These are phyloP conservation scores for Neopestalotiopsis clavispora DNA, from an alignment of 2,329 filamentous ascomycete genomes.

Conservation along the genomic window DNA sequence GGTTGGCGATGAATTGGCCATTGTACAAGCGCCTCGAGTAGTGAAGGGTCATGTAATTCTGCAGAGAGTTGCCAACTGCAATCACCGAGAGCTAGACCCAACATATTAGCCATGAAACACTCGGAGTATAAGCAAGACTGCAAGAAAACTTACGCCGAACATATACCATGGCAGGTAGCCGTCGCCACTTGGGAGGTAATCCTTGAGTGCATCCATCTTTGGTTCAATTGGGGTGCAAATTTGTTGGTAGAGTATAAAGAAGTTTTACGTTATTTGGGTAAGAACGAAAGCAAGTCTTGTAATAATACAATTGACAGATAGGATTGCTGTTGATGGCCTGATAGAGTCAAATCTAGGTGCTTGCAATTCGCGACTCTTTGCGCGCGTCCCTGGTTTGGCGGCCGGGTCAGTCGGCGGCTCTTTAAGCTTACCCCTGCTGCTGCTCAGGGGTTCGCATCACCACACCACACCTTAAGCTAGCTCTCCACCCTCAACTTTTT, in stretches of 20 bases:
- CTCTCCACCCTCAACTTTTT: conserved; percentile 3
- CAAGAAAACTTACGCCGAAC: conserved; percentile 50
- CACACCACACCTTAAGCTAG: background rate
- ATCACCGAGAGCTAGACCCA: conserved; percentile 74
- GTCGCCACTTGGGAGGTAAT: conserved; percentile 51
- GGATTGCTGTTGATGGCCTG: background rate
- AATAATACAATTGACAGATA: background rate
- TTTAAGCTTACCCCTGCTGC: background rate
- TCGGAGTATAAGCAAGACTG: background rate
- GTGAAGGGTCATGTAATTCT: conserved; percentile 79
- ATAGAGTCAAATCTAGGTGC: background rate
- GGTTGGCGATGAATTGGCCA: conserved; percentile 61
- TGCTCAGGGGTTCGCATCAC: background rate
- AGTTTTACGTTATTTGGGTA: background rate
- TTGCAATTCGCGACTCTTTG: background rate
- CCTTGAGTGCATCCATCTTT: conserved; percentile 50
- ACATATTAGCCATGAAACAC: background rate
- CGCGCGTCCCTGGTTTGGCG: background rate
- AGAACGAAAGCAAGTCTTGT: background rate
- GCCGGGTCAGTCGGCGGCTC: background rate
- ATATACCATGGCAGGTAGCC: conserved; percentile 65
- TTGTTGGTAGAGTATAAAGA: background rate
- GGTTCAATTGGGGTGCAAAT: background rate
- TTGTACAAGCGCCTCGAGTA: conserved; percentile 90
- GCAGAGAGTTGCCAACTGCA: conserved; percentile 82